phyloP scores from a whole-genome alignment of 108 stramenopile genomes.

The Stephanodiscus triporus region DNA sequence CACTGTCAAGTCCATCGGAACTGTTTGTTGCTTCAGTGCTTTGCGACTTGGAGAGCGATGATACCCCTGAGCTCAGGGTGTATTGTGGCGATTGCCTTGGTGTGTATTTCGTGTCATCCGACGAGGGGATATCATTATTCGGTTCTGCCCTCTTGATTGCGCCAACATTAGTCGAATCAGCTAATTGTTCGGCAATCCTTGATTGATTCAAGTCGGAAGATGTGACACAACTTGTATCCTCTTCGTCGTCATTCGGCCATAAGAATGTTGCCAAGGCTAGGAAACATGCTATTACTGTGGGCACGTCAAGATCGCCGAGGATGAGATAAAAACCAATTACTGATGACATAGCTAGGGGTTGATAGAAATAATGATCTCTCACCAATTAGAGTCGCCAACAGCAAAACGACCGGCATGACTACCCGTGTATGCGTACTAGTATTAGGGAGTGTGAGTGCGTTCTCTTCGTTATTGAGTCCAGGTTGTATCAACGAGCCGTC shows the following conservation, averaged over 20 bases:
- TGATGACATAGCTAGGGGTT: background rate
- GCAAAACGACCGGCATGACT: background rate
- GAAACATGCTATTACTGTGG: conserved; percentile 2
- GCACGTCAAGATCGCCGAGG: background rate
- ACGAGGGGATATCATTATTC: conserved; percentile 1
- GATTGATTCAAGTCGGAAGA: background rate
- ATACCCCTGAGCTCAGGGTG: conserved; percentile 13
- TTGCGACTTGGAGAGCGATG: conserved; percentile 27
- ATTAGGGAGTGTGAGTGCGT: background rate
- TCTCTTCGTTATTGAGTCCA: conserved; percentile 8
- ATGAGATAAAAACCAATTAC: background rate
- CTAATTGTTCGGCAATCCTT: background rate
- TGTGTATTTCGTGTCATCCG: background rate
- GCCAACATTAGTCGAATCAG: background rate
- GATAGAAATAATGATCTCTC: background rate
- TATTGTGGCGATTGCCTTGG: background rate
- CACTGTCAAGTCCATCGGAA: background rate
- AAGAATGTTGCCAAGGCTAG: background rate
- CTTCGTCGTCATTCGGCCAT: conserved; percentile 4
- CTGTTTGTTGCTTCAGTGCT: background rate
- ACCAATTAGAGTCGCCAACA: background rate
- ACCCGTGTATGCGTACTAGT: background rate
- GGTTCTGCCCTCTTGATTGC: background rate
- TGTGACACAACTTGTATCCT: background rate
- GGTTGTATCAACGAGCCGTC: conserved; percentile 24